phyloP scores from a whole-genome alignment of 371 early-diverging fungal species.

The Saksenaea vasiformis region DNA sequence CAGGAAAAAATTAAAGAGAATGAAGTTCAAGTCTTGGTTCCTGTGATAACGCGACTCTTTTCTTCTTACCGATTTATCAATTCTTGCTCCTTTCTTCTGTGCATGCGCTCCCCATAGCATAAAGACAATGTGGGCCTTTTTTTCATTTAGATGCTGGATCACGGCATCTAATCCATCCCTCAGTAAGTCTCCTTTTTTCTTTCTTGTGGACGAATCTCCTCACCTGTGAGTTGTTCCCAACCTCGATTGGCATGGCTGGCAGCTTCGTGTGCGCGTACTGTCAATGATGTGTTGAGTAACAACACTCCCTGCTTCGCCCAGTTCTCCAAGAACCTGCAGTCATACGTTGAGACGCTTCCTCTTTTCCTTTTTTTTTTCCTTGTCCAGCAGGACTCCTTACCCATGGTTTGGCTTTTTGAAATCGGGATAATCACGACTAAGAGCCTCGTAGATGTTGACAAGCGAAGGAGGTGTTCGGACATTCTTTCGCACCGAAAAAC shows the following conservation, averaged over 20 bases:
- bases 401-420: conserved; percentile 67
- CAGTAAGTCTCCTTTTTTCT: neutral
- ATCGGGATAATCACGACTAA: conserved; percentile 71
- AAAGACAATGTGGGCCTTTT: conserved; percentile 80
- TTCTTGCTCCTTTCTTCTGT: conserved; percentile 69
- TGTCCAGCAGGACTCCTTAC: conserved; percentile 20
- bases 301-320: conserved; percentile 96
- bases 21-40: no score
- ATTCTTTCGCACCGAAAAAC: conserved; percentile 85
- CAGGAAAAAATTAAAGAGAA: no score
- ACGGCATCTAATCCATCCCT: conserved; percentile 63
- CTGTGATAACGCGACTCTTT: no score
- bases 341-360: neutral
- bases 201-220: conserved; percentile 5
- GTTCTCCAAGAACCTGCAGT: conserved; percentile 30
- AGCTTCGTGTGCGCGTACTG: conserved; percentile 85
- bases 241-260: conserved; percentile 88
- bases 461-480: conserved; percentile 88
- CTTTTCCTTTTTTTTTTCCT: no score
- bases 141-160: conserved; percentile 71
- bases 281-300: conserved; percentile 92
- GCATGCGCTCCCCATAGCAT: conserved; percentile 98
- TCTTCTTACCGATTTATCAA: conserved; percentile 60
- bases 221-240: conserved; percentile 91
- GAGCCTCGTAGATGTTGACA: conserved; percentile 90